Conservation (phyloP, 1,139 yeast species). For the Hyphopichia fennica region DNA sequence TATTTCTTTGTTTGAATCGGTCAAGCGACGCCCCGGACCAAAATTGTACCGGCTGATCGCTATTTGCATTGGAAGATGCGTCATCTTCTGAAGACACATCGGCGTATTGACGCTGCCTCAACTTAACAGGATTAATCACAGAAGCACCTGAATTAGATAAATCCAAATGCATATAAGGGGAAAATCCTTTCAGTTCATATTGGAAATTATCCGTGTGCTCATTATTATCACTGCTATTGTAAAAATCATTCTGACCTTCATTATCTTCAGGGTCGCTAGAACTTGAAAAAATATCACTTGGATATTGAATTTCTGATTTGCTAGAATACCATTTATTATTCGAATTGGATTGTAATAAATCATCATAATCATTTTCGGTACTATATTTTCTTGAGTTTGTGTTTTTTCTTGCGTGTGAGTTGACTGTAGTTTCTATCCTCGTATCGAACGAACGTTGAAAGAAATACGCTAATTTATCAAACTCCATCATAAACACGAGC, state of each 20-base stretch:
- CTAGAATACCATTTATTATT: not conserved
- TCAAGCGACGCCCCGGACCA: not conserved
- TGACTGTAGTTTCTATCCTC: not conserved
- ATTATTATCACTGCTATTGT: not conserved
- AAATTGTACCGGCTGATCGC: not conserved
- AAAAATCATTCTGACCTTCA: not conserved
- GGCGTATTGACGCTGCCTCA: not conserved
- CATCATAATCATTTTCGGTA: conserved; percentile 3
- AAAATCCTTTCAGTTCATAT: not conserved
- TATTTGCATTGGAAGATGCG: not conserved
- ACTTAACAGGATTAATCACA: not conserved
- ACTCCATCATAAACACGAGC: conserved; percentile 52
- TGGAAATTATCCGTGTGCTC: too few relatives aligned
- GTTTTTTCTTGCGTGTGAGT: not conserved
- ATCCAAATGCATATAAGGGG: not conserved
- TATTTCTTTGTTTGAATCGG: not conserved
- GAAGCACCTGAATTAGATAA: not conserved
- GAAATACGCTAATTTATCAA: conserved; percentile 20
- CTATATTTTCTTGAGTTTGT: not conserved
- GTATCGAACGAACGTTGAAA: conserved; percentile 7
- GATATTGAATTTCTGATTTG: not conserved
- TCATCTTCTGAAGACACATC: not conserved
- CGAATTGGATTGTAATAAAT: not conserved
- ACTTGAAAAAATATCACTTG: conserved; percentile 1
- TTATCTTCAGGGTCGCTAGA: conserved; percentile 1